Conservation (phyloP, 352 stramenopile genomes). For the Phytophthora vignae region DNA sequence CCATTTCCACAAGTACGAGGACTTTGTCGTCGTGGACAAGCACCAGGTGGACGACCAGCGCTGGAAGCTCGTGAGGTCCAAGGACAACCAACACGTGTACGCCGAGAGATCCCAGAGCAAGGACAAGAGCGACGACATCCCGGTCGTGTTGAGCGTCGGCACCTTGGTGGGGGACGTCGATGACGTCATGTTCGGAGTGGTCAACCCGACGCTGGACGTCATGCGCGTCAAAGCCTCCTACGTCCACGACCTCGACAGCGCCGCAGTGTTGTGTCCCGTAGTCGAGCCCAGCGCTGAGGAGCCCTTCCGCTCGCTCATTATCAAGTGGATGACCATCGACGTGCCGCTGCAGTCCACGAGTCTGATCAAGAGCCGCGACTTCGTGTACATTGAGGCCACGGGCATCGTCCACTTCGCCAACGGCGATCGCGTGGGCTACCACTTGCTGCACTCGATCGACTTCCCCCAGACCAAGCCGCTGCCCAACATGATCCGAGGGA, state of each 20-base stretch:
- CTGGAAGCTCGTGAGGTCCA: slow-evolving; percentile 36
- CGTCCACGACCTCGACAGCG: slow-evolving; percentile 21
- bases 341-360: slow-evolving; percentile 6
- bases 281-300: slow-evolving; percentile 45
- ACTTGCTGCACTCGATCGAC: slow-evolving; percentile 19
- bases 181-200: slow-evolving; percentile 15
- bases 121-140: slow-evolving; percentile 8
- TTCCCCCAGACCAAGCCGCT: slow-evolving; percentile 25
- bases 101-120: slow-evolving; percentile 4
- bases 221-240: slow-evolving; percentile 5
- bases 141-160: slow-evolving; percentile 27
- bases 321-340: slow-evolving; percentile 33
- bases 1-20: slow-evolving; percentile 35
- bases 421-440: slow-evolving; percentile 19
- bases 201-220: slow-evolving; percentile 7
- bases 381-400: slow-evolving; percentile 19
- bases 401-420: slow-evolving; percentile 2
- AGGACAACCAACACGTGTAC: slow-evolving; percentile 34
- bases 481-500: slow-evolving; percentile 28
- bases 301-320: slow-evolving; percentile 40
- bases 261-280: slow-evolving; percentile 44
- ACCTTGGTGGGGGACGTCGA: slow-evolving; percentile 30
- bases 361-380: slow-evolving; percentile 17
- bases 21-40: slow-evolving; percentile 28
- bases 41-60: slow-evolving; percentile 25